Evolutionary conservation across 768 basidiomycete species (phyloP).

Genomic region (Suillus americanus): DNA sequence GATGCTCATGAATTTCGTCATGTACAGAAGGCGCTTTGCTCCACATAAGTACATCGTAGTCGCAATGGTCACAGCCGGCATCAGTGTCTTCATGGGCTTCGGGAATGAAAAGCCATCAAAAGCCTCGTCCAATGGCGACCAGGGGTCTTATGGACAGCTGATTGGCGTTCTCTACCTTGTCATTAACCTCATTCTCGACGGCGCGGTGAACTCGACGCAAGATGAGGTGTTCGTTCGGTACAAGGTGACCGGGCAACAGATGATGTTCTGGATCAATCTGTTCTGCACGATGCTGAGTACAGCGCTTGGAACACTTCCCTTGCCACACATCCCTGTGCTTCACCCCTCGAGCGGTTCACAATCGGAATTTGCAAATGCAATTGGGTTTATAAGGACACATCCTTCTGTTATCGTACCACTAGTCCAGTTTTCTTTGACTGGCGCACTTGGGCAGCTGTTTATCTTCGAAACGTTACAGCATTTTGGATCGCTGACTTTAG

Average conservation of each 20-base stretch:
- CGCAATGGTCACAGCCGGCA: constrained; percentile 86
- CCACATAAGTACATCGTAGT: constrained; percentile 96
- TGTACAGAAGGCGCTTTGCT: constrained; percentile 92
- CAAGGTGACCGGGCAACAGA: constrained; percentile 85
- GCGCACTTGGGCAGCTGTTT: constrained; percentile 94
- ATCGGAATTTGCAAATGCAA: constrained; percentile 65
- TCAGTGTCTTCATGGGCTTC: constrained; percentile 92
- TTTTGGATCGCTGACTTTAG: constrained; percentile 86
- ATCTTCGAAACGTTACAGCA: constrained; percentile 95
- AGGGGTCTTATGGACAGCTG: constrained; percentile 52
- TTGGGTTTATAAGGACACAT: constrained; percentile 76
- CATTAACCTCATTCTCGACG: constrained; percentile 89
- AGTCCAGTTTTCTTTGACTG: constrained; percentile 82
- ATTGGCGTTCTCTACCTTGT: constrained; percentile 77
- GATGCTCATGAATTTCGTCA: constrained; percentile 94
- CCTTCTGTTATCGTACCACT: constrained; percentile 74
- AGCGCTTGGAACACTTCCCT: constrained; percentile 67
- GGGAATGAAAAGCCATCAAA: constrained; percentile 54
- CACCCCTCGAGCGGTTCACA: constrained; percentile 62
- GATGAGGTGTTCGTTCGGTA: constrained; percentile 90
- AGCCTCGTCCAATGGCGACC: constrained; percentile 36
- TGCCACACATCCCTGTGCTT: constrained; percentile 81
- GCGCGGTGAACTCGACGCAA: constrained; percentile 92
- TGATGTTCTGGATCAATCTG: constrained; percentile 98
- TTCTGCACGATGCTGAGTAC: constrained; percentile 77